Evolutionary conservation across 257 asterid species (phyloP).

Genomic region (Euphrasia confusa): DNA sequence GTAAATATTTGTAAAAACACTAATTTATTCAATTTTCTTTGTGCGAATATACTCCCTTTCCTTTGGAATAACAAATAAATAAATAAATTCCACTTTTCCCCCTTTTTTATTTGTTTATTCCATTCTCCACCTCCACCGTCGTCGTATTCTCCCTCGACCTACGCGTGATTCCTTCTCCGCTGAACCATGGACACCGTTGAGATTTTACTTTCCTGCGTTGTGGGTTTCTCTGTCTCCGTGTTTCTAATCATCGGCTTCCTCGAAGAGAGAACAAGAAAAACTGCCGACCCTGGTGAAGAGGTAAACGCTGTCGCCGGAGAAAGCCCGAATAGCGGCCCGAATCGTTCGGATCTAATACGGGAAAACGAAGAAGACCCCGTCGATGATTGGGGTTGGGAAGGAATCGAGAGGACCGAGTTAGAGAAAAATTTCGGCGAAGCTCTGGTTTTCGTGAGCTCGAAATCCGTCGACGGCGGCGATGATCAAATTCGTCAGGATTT

Average conservation of each 20-base stretch:
- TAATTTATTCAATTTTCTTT: not conserved
- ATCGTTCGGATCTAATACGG: constrained; percentile 13
- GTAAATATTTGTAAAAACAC: too few relatives aligned
- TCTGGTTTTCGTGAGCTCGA: constrained; percentile 43
- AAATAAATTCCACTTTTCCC: not conserved
- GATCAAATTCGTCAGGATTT: constrained; percentile 27
- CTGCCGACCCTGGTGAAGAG: not conserved
- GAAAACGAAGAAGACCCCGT: constrained; percentile 27
- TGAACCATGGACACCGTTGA: constrained; percentile 33
- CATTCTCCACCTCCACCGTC: not conserved
- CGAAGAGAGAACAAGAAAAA: not conserved
- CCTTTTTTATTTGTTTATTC: not conserved
- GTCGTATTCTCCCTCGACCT: too few relatives aligned
- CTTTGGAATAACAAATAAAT: not conserved
- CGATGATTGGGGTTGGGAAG: constrained; percentile 66
- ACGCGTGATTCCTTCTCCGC: too few relatives aligned
- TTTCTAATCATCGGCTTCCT: constrained; percentile 24
- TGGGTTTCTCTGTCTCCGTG: constrained; percentile 31
- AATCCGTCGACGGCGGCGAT: constrained; percentile 23
- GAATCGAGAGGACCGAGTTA: constrained; percentile 62
- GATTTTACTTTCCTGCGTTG: constrained; percentile 26
- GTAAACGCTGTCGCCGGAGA: not conserved
- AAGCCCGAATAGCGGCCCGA: constrained; percentile 14
- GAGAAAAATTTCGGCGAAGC: constrained; percentile 62
- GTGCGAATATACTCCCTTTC: constrained; percentile 32